A percentile compares a stretch with the other conserved stretches of the same genome.
Evolutionary conservation across 345 rosid species (phyloP).

Genomic region (Salix purpurea): DNA sequence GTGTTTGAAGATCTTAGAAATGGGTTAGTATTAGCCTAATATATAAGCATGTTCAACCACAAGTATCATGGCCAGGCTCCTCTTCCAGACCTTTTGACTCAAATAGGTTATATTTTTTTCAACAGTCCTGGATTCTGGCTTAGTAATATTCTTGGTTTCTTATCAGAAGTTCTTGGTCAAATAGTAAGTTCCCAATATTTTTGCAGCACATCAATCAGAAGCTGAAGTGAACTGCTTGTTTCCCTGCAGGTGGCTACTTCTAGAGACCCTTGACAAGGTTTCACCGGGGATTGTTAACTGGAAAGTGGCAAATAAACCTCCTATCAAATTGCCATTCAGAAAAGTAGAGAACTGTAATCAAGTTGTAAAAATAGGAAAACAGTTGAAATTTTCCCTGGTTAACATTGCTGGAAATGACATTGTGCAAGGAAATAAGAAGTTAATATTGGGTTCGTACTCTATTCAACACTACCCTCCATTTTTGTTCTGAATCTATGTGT

Average conservation of each 20-base stretch:
- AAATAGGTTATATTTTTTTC: too few relatives aligned
- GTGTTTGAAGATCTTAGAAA: constrained; percentile 97
- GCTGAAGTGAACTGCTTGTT: constrained; percentile 14
- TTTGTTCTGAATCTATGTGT: not conserved
- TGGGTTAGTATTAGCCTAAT: constrained; percentile 50
- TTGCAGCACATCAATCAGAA: not conserved
- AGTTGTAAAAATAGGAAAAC: constrained; percentile 90
- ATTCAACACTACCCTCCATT: not conserved
- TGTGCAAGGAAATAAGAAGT: constrained; percentile 91
- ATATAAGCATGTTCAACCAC: not conserved
- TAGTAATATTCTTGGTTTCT: not conserved
- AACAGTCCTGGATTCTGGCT: too few relatives aligned
- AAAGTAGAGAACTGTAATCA: constrained; percentile 98
- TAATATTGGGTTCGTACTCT: constrained; percentile 62
- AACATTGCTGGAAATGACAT: constrained; percentile 94
- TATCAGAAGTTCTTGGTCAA: not conserved
- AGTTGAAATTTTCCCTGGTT: constrained; percentile 88
- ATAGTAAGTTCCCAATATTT: not conserved
- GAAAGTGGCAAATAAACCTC: constrained; percentile 92
- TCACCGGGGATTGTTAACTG: constrained; percentile 94
- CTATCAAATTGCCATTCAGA: constrained; percentile 90
- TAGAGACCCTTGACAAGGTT: constrained; percentile 89
- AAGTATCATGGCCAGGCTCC: not conserved
- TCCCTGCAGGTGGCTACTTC: constrained; percentile 72
- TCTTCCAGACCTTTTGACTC: not conserved